Evolutionary conservation across 768 basidiomycete genomes (phyloP).

Genomic region (Xanthoconium purpureum): DNA sequence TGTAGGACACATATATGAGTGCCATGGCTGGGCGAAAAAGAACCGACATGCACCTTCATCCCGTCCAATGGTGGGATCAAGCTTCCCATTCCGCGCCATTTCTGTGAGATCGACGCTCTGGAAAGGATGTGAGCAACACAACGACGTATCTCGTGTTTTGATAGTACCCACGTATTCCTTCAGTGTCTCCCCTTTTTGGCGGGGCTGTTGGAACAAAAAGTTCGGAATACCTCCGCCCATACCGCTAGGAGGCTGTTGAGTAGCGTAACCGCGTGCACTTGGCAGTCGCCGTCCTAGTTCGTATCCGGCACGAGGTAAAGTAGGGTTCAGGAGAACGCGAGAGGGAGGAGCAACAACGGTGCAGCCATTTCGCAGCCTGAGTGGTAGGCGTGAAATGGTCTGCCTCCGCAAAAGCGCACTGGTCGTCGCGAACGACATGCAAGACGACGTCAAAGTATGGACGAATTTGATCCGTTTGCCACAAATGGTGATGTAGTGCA

Average conservation of each 20-base stretch:
- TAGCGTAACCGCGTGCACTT: constrained; percentile 42
- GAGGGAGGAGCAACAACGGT: constrained; percentile 8
- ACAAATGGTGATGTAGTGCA: no score
- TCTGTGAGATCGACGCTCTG: constrained; percentile 85
- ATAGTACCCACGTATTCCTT: constrained; percentile 72
- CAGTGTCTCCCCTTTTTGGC: constrained; percentile 79
- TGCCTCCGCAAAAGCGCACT: not conserved
- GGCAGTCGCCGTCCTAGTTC: not conserved
- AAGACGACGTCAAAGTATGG: not conserved
- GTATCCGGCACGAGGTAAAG: not conserved
- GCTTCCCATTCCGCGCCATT: constrained; percentile 76
- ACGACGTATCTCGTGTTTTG: constrained; percentile 7
- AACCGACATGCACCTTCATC: constrained; percentile 58
- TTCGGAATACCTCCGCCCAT: constrained; percentile 48
- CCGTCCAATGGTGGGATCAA: constrained; percentile 88
- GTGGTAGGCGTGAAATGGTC: constrained; percentile 11
- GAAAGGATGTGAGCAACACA: not conserved
- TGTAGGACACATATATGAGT: constrained; percentile 16
- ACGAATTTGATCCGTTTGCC: no score
- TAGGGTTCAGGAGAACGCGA: not conserved
- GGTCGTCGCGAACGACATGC: constrained; percentile 11
- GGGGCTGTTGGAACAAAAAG: constrained; percentile 54
- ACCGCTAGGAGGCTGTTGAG: constrained; percentile 42
- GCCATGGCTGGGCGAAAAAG: not conserved
- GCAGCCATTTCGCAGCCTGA: constrained; percentile 21